Base-by-base conservation (phyloP, 1,284 basidiomycete genomes). In the Uromyces viciae-fabae region DNA sequence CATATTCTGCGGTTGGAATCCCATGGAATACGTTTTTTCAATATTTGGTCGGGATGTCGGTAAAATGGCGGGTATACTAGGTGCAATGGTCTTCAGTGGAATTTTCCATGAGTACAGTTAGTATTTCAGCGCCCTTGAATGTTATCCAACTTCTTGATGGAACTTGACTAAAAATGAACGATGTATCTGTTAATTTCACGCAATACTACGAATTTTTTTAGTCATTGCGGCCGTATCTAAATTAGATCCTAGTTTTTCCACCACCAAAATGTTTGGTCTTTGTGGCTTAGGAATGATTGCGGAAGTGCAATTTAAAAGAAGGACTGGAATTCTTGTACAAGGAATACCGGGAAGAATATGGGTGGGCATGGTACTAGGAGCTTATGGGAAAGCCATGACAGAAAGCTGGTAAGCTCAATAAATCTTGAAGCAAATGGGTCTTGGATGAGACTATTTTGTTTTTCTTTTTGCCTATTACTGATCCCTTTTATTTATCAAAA, bases 41-140 rank as follows among this genome's bases (percentile, higher is more conserved):
- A 19, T 22, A 7, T 69, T 81, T 28, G 79, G 79, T 25, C 54
- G 58, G 28, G 62, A 81, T 40, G 49, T 22, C 0, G 46, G 49
- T 9, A 66, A 52, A 36, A 33, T 31, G 8, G 72, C 79, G 19
- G 72, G 72, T 14, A 66, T 68, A 25, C 49, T 81, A 19, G 79
- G 79, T 14, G 79, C 72, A 28, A 81, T 81, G 79, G 49, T 75
- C 15, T 80, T 80, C 43, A 80, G 78, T n/a, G 78, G 78, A 15
- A 58, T 80, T 31, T 80, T 80, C n/a, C 78, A 80, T 49, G 78
- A 80, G 46, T 80, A 72, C 31, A 40, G 78, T 80, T 43, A 28
- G 74, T 58, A 40, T 38, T 71, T 36, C 3, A 38, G 33, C 15
- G 3, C n/a, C n/a, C n/a, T n/a, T n/a, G n/a, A n/a, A n/a, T n/a